These are phyloP conservation scores for Salvia miltiorrhiza DNA, from an alignment of 257 asterid species.

Conservation along the genomic window DNA sequence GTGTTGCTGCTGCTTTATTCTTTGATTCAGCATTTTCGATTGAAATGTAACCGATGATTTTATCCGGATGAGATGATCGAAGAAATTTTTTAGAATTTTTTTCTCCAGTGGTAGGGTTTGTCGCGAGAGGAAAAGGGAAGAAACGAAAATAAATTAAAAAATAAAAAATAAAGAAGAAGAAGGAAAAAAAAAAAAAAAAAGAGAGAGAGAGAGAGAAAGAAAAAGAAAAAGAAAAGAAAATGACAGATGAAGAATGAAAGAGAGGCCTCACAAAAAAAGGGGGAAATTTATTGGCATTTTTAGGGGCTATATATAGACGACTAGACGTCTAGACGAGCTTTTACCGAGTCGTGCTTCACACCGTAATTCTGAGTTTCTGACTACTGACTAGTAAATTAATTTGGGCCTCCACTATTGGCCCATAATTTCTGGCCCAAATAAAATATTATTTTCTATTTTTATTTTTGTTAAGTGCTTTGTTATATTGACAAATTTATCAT, in stretches of 20 bases:
- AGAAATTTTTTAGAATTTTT: neutral
- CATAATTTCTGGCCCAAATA: neutral
- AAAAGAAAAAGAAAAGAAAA: neutral
- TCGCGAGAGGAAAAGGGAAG: constrained; percentile 16
- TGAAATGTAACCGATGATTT: neutral
- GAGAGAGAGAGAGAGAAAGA: neutral
- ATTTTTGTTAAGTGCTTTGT: too few relatives aligned
- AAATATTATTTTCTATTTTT: too few relatives aligned
- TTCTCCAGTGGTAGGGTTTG: constrained; percentile 42
- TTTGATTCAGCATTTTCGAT: constrained; percentile 74
- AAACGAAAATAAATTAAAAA: neutral
- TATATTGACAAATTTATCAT: too few relatives aligned
- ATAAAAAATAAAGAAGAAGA: neutral
- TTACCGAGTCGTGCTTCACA: constrained; percentile 26
- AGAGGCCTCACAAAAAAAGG: constrained; percentile 22
- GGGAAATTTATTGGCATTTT: constrained; percentile 23
- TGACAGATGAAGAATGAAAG: constrained; percentile 20
- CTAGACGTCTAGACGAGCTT: constrained; percentile 34
- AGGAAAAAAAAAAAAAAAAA: neutral
- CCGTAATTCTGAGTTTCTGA: constrained; percentile 10
- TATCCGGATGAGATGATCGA: constrained; percentile 25
- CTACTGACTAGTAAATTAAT: neutral
- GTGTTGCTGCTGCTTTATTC: constrained; percentile 82
- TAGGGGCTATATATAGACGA: constrained; percentile 27
- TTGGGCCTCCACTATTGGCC: neutral